phyloP scores from a whole-genome alignment of 2,329 filamentous ascomycete species.

The Ceratocystis variospora region DNA sequence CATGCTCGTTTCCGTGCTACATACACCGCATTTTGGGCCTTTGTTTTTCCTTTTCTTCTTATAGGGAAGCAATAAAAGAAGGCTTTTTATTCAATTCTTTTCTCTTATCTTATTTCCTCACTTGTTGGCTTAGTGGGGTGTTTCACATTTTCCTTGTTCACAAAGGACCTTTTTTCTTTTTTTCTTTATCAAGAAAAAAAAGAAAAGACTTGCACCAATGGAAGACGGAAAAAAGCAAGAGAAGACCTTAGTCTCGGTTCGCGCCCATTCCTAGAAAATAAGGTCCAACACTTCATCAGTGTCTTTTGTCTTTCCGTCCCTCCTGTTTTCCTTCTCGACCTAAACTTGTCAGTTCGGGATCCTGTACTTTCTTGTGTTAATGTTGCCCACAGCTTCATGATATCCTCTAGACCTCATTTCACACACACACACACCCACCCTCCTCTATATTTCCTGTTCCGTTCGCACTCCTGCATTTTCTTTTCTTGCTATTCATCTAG shows the following conservation, averaged over 20 bases:
- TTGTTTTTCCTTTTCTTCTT: not conserved
- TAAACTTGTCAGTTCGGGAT: not conserved
- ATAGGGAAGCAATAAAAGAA: not conserved
- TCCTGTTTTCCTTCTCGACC: not conserved
- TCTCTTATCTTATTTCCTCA: not conserved
- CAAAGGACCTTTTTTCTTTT: slow-evolving; percentile 1
- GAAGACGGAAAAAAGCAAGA: not conserved
- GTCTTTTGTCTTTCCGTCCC: not conserved
- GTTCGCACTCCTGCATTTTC: not conserved
- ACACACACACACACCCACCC: not conserved
- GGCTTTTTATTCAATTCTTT: not conserved
- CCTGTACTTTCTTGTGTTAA: not conserved
- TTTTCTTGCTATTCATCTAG: not conserved
- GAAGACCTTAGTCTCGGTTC: not conserved
- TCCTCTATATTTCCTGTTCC: not conserved
- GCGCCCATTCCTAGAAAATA: not conserved
- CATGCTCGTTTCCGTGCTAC: not conserved
- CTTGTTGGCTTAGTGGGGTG: not conserved
- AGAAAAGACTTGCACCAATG: not conserved
- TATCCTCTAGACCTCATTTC: not conserved
- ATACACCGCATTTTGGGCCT: not conserved
- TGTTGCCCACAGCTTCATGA: slow-evolving; percentile 1
- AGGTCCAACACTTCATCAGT: not conserved
- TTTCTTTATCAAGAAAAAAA: slow-evolving; percentile 11
- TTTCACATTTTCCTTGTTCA: not conserved